phyloP scores from a whole-genome alignment of 2,329 filamentous ascomycete species.

The Venturia carpophila region DNA sequence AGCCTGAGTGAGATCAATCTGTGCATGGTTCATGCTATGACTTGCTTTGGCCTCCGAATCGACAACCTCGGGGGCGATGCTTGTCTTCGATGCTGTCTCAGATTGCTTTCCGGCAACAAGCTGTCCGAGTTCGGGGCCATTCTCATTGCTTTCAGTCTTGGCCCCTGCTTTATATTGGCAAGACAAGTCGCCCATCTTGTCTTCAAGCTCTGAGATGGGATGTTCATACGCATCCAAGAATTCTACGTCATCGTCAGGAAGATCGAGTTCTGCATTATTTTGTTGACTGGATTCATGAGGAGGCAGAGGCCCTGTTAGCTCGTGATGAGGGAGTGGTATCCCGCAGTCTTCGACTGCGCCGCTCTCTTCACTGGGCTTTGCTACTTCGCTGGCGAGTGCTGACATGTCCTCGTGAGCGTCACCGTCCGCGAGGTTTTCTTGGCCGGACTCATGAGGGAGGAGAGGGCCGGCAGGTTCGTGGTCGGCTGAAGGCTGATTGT shows the following conservation, averaged over 20 bases:
- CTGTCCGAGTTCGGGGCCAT: no score
- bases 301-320: not conserved
- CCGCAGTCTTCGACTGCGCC: not conserved
- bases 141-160: not conserved
- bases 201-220: not conserved
- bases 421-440: not conserved
- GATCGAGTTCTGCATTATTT: not conserved
- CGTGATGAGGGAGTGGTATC: not conserved
- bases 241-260: not conserved
- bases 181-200: not conserved
- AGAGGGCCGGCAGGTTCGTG: not conserved
- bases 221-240: not conserved
- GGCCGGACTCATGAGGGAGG: not conserved
- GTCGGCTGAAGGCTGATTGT: not conserved
- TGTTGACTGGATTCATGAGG: not conserved
- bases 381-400: not conserved
- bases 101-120: not conserved
- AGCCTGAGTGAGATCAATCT: not conserved
- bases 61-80: not conserved
- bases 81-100: not conserved
- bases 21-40: not conserved
- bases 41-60: not conserved
- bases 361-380: not conserved
- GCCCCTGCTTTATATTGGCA: no score
- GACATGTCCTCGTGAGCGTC: not conserved